phyloP scores from a whole-genome alignment of 2,329 filamentous ascomycete species.

The Daldinia sp. region DNA sequence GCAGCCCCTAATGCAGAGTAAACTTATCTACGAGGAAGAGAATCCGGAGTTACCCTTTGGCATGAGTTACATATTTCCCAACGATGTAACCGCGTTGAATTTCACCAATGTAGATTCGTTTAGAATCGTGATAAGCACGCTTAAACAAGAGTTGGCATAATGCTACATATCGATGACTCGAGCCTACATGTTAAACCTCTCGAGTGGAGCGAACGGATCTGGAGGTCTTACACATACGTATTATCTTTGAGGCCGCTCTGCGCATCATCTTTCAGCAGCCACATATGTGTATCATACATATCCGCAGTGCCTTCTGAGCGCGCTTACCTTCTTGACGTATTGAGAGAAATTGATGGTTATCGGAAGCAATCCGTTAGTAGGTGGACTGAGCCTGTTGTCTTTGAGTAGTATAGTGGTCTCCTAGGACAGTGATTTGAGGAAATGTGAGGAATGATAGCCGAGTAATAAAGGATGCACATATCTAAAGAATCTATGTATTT shows the following conservation, averaged over 20 bases:
- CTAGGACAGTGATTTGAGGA: conserved; percentile 1
- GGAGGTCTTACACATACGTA: conserved; percentile 19
- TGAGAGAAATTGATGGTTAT: conserved; percentile 12
- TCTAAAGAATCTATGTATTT: no score
- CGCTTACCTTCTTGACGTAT: conserved; percentile 5
- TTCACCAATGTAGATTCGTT: conserved; percentile 20
- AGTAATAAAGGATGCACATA: no score
- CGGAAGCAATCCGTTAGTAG: not conserved
- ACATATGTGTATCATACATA: conserved; percentile 18
- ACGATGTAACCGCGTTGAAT: conserved; percentile 2
- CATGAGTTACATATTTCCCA: conserved; percentile 20
- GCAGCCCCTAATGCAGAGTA: conserved; percentile 9
- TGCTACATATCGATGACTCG: conserved; percentile 11
- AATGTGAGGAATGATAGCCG: no score
- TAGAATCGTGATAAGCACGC: conserved; percentile 14
- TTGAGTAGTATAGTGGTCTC: conserved; percentile 1
- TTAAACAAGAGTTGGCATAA: conserved; percentile 17
- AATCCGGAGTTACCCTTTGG: conserved; percentile 10
- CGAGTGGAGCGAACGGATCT: conserved; percentile 16
- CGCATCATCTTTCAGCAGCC: conserved; percentile 9
- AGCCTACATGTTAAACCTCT: conserved; percentile 13
- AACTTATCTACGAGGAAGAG: conserved; percentile 13
- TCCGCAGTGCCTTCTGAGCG: conserved; percentile 1
- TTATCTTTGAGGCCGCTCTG: conserved; percentile 18
- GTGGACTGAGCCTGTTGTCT: conserved; percentile 16